Percentiles rank a stretch among this genome's conserved stretches.
Conservation (phyloP, 2,329 filamentous ascomycete genomes). For the Thermomyces lanuginosus region DNA sequence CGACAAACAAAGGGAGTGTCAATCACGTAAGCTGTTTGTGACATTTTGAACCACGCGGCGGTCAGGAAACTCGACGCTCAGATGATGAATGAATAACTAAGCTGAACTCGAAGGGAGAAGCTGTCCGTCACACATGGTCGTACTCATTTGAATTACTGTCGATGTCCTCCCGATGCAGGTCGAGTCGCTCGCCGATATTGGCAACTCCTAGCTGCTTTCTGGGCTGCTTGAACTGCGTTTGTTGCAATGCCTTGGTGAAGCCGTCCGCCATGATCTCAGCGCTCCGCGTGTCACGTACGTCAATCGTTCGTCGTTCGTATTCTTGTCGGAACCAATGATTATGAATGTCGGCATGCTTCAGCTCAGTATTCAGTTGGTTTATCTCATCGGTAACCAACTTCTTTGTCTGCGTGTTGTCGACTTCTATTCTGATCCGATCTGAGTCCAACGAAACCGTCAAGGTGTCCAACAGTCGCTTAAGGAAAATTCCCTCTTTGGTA, state of each 20-base stretch:
- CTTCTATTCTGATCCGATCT: constrained; percentile 2
- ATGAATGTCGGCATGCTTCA: constrained; percentile 13
- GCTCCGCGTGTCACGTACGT: constrained; percentile 10
- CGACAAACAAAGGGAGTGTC: too few species aligned
- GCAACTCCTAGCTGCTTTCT: too few species aligned
- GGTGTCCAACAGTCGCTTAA: constrained; percentile 5
- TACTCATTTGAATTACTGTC: too few species aligned
- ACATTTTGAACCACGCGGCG: too few species aligned
- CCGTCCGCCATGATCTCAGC: constrained; percentile 10
- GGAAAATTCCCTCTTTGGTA: constrained; percentile 5
- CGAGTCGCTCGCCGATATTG: too few species aligned
- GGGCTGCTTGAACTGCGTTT: too few species aligned
- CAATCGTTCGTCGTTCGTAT: constrained; percentile 7
- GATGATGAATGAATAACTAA: too few species aligned
- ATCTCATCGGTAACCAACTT: constrained; percentile 3
- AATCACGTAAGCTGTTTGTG: too few species aligned
- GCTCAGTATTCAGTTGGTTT: constrained; percentile 4
- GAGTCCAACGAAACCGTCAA: constrained; percentile 5
- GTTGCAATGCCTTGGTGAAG: constrained; percentile 9
- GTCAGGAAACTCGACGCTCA: too few species aligned
- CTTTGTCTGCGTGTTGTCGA: constrained; percentile 7
- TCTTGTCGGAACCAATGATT: constrained; percentile 12
- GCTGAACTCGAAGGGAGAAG: too few species aligned
- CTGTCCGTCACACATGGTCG: too few species aligned
- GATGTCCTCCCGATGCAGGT: too few species aligned